A percentile compares a stretch with the other conserved stretches of the same genome.
phyloP scores from a whole-genome alignment of 202 grass and related monocot genomes.

The Bolboschoenoplectus hybrid region DNA sequence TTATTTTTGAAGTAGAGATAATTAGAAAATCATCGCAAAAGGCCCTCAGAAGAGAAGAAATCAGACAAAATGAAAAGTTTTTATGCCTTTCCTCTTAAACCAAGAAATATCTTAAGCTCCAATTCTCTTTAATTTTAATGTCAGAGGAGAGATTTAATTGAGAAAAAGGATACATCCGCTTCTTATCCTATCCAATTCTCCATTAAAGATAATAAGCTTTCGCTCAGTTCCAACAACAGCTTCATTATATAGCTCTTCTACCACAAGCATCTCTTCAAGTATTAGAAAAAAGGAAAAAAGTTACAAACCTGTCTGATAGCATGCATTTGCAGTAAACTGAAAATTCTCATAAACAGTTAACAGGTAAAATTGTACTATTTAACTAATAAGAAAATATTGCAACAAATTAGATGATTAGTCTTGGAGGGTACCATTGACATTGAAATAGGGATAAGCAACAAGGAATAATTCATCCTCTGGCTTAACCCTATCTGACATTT shows the following conservation, averaged over 20 bases:
- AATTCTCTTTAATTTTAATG: too few species aligned
- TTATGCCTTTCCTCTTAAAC: background rate
- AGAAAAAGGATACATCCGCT: slow-evolving; percentile 93
- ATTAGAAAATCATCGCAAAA: background rate
- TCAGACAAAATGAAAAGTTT: background rate
- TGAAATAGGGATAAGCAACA: slow-evolving; percentile 97
- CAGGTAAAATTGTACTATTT: background rate
- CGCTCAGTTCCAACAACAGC: slow-evolving; percentile 59
- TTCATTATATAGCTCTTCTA: slow-evolving; percentile 97
- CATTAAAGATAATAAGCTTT: slow-evolving; percentile 94
- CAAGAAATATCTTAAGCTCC: background rate
- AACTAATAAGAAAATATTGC: slow-evolving; percentile 21
- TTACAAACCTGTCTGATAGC: slow-evolving; percentile 3
- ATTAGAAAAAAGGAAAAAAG: background rate
- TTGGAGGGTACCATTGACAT: slow-evolving; percentile 77
- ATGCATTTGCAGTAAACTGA: background rate
- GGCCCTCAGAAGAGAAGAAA: background rate
- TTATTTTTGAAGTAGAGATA: too few species aligned
- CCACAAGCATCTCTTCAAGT: slow-evolving; percentile 86
- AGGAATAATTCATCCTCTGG: slow-evolving; percentile 79
- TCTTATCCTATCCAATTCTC: slow-evolving; percentile 96
- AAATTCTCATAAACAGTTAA: slow-evolving; percentile 7
- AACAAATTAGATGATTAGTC: slow-evolving; percentile 19
- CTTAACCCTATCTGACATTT: slow-evolving; percentile 88
- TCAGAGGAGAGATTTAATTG: background rate